phyloP scores from a whole-genome alignment of 1,284 basidiomycete genomes.

The Malassezia nana region DNA sequence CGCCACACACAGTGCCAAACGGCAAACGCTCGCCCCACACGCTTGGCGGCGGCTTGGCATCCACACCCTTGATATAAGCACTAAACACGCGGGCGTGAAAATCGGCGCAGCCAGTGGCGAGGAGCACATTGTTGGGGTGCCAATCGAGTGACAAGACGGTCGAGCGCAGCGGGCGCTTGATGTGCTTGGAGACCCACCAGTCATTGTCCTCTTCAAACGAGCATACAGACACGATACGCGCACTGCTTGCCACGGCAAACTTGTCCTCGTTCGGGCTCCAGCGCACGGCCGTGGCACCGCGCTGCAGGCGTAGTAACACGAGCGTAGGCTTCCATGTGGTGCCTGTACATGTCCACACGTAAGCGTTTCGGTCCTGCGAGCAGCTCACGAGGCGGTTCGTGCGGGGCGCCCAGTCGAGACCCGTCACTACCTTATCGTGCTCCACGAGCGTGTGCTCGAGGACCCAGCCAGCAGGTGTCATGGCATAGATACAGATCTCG shows the following conservation, averaged over 20 bases:
- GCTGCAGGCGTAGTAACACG: conserved; percentile 87
- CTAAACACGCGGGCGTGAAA: conserved; percentile 96
- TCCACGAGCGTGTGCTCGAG: conserved; percentile 72
- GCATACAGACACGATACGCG: conserved; percentile 51
- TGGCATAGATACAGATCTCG: conserved; percentile 68
- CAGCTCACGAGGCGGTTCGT: conserved; percentile 96
- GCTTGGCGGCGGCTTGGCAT: conserved; percentile 72
- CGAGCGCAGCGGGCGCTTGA: conserved; percentile 91
- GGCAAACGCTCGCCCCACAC: conserved; percentile 97
- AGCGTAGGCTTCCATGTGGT: conserved; percentile 85
- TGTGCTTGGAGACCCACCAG: conserved; percentile 96
- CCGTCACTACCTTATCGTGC: conserved; percentile 97
- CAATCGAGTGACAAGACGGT: conserved; percentile 90
- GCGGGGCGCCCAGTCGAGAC: conserved; percentile 94
- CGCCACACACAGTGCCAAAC: conserved; percentile 94
- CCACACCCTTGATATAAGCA: conserved; percentile 98
- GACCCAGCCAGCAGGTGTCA: conserved; percentile 55
- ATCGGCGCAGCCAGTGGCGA: conserved; percentile 87
- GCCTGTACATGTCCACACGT: conserved; percentile 82
- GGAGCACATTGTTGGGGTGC: conserved; percentile 93
- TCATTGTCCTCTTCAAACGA: conserved; percentile 58
- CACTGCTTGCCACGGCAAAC: conserved; percentile 94
- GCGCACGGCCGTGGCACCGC: conserved; percentile 85
- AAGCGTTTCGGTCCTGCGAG: conserved; percentile 96
- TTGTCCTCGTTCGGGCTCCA: conserved; percentile 98